Evolutionary conservation across 768 basidiomycete species (phyloP).

Genomic region (Mycena rebaudengoi): DNA sequence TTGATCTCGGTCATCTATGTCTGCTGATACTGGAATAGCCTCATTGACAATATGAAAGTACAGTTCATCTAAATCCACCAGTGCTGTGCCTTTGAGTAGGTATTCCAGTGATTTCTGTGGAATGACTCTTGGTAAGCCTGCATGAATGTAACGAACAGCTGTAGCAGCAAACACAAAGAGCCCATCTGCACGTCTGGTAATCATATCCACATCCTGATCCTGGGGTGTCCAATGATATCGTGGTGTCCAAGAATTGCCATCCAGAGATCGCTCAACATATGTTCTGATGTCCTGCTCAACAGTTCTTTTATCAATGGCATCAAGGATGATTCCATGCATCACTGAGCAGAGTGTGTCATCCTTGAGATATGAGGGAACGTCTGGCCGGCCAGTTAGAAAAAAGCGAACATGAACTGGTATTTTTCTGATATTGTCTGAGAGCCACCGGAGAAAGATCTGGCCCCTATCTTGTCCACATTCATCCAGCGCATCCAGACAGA

Average conservation of each 20-base stretch:
- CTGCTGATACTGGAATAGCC: not conserved
- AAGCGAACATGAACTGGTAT: conserved; percentile 1
- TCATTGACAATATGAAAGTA: not conserved
- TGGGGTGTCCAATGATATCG: not conserved
- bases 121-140: not conserved
- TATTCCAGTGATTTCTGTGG: not conserved
- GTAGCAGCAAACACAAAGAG: conserved; percentile 3
- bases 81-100: not conserved
- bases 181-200: not conserved
- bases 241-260: not conserved
- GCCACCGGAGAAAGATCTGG: conserved; percentile 3
- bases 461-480: conserved; percentile 7
- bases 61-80: not conserved
- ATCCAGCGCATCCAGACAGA: too few species aligned
- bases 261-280: not conserved
- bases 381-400: conserved; percentile 11
- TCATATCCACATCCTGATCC: not conserved
- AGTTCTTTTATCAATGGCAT: not conserved
- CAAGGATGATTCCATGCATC: not conserved
- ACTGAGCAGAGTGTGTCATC: not conserved
- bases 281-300: not conserved
- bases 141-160: not conserved
- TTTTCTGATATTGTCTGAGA: not conserved
- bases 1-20: not conserved
- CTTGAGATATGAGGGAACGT: conserved; percentile 2